A percentile compares a stretch with the other conserved stretches of the same genome.
Conservation (phyloP, 1,139 yeast species). For the Saccharomyces hybrid region DNA sequence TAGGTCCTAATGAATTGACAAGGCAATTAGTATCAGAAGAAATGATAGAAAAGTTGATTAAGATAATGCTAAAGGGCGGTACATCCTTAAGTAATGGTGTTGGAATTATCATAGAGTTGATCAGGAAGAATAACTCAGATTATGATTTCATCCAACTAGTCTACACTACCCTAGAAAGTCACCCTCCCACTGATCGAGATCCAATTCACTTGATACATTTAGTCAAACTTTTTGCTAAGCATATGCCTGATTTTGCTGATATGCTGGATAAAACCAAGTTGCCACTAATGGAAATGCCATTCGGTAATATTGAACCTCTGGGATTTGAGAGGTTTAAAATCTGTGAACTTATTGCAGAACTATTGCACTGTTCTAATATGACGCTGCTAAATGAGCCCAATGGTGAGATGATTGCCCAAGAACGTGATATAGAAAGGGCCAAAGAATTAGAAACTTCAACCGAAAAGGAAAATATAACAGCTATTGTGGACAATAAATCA, state of each 20-base stretch:
- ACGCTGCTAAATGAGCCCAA: constrained; percentile 76
- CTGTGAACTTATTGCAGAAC: constrained; percentile 90
- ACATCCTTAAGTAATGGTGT: constrained; percentile 91
- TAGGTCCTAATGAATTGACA: constrained; percentile 93
- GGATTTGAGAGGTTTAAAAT: constrained; percentile 94
- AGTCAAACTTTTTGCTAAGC: constrained; percentile 67
- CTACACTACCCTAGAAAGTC: constrained; percentile 77
- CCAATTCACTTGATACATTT: constrained; percentile 88
- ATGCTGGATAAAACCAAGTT: constrained; percentile 37
- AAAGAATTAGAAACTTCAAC: constrained; percentile 2
- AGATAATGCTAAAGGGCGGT: constrained; percentile 81
- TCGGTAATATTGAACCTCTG: constrained; percentile 72
- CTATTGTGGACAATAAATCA: background rate
- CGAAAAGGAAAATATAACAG: background rate
- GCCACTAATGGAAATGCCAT: constrained; percentile 52
- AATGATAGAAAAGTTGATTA: constrained; percentile 55
- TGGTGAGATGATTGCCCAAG: constrained; percentile 68
- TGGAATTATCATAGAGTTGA: constrained; percentile 89
- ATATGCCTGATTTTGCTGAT: constrained; percentile 59
- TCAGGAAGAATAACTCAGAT: constrained; percentile 91
- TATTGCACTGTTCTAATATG: constrained; percentile 94
- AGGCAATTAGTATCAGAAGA: constrained; percentile 77
- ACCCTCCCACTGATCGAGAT: constrained; percentile 91
- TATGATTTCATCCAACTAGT: constrained; percentile 86
- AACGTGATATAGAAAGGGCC: constrained; percentile 61